Conservation (phyloP, 2,329 filamentous ascomycete genomes). For the Myriosclerotinia curreyana region DNA sequence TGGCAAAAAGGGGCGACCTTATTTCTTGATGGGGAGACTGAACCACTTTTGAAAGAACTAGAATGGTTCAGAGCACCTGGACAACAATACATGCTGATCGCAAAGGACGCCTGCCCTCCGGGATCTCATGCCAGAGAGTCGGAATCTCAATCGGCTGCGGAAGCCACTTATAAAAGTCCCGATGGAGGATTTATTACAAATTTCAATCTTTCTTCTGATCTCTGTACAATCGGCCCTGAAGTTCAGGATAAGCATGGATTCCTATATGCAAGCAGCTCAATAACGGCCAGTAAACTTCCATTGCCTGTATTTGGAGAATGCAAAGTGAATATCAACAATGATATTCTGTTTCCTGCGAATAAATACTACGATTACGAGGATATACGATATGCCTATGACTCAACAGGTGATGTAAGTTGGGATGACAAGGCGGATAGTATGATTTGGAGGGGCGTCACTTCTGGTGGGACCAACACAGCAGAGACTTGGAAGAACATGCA, state of each 20-base stretch:
- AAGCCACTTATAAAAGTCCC: constrained; percentile 44
- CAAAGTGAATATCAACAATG: constrained; percentile 61
- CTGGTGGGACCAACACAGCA: constrained; percentile 52
- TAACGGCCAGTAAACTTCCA: constrained; percentile 52
- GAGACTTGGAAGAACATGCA: constrained; percentile 55
- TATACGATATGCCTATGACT: constrained; percentile 56
- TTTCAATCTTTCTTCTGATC: constrained; percentile 56
- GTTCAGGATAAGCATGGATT: constrained; percentile 52
- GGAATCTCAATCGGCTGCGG: constrained; percentile 38
- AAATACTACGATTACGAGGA: constrained; percentile 59
- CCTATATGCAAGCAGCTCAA: constrained; percentile 52
- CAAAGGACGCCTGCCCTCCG: constrained; percentile 55
- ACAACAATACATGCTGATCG: constrained; percentile 58
- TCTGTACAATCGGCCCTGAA: constrained; percentile 54
- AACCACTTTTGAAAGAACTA: constrained; percentile 27
- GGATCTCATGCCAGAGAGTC: constrained; percentile 48
- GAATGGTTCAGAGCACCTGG: constrained; percentile 40
- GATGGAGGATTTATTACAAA: constrained; percentile 54
- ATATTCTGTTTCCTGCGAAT: constrained; percentile 62
- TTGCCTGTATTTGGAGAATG: constrained; percentile 61
- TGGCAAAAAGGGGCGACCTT: constrained; percentile 29
- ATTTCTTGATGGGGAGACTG: constrained; percentile 27
- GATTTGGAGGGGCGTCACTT: constrained; percentile 64
- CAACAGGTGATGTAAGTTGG: constrained; percentile 56
- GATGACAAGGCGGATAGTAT: constrained; percentile 52